Conservation (phyloP, 164 flowering plant species). For the Echeveria elegans region DNA sequence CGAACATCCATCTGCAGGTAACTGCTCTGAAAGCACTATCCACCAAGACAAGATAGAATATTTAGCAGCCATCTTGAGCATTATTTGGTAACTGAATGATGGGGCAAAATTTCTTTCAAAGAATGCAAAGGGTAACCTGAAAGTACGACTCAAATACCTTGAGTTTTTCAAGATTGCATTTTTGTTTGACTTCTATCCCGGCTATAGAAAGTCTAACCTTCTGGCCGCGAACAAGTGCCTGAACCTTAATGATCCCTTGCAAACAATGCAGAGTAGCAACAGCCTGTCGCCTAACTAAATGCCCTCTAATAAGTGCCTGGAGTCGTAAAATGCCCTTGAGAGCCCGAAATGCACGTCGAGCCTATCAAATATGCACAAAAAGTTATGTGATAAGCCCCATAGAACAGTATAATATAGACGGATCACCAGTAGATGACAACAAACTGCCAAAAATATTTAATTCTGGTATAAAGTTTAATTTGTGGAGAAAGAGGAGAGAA, state of each 20-base stretch:
- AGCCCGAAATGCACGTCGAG: conserved; percentile 74
- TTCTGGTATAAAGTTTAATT: too few species aligned
- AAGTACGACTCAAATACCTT: conserved; percentile 13
- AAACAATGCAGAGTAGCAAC: conserved; percentile 51
- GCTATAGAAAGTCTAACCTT: conserved; percentile 33
- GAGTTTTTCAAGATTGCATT: conserved; percentile 15
- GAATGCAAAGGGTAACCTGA: too few species aligned
- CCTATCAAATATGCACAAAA: conserved; percentile 34
- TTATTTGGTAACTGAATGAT: too few species aligned
- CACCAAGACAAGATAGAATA: too few species aligned
- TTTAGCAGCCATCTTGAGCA: too few species aligned
- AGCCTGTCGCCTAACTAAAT: conserved; percentile 82
- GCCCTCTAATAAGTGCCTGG: conserved; percentile 83
- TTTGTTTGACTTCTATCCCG: conserved; percentile 26
- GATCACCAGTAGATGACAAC: background rate
- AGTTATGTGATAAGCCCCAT: conserved; percentile 14
- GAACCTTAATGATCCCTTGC: conserved; percentile 60
- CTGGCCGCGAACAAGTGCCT: conserved; percentile 65
- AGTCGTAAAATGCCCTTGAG: conserved; percentile 75
- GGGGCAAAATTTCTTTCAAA: too few species aligned
- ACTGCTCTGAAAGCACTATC: too few species aligned
- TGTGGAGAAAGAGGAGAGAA: too few species aligned
- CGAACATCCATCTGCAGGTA: too few species aligned
- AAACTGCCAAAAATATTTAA: too few species aligned
- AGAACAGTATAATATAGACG: background rate